These are phyloP conservation scores for Sechiopsis laciniata DNA, from an alignment of 306 rosid genomes.

Conservation along the genomic window DNA sequence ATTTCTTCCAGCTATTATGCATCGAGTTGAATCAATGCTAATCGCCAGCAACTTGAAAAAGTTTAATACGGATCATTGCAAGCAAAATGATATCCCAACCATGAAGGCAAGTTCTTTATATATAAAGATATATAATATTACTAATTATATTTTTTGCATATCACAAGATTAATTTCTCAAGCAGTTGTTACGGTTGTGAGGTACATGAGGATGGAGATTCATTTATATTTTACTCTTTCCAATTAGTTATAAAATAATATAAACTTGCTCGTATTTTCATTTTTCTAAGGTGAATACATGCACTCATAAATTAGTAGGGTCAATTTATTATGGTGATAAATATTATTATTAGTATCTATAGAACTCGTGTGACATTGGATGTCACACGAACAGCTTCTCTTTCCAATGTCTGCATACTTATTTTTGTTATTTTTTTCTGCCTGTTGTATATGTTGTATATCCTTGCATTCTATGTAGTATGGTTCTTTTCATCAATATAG, in stretches of 20 bases:
- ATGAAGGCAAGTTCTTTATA: conserved; percentile 39
- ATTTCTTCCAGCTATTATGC: conserved; percentile 72
- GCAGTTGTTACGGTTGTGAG: conserved; percentile 2
- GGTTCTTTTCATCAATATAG: background rate
- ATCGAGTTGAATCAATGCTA: conserved; percentile 60
- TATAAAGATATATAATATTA: background rate
- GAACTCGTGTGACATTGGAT: background rate
- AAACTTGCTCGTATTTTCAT: too few relatives aligned
- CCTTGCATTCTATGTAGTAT: background rate
- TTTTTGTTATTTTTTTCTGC: background rate
- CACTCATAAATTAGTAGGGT: background rate
- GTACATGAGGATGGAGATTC: background rate
- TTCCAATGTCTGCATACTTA: background rate
- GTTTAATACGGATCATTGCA: conserved; percentile 51
- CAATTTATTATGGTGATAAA: background rate
- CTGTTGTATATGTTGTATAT: background rate
- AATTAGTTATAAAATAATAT: background rate
- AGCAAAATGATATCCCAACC: conserved; percentile 46
- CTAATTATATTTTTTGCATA: background rate
- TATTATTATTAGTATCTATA: background rate
- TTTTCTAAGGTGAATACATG: conserved; percentile 3
- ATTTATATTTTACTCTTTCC: conserved; percentile 1
- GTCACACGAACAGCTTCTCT: conserved; percentile 3
- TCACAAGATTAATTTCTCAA: background rate
- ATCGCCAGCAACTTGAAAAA: conserved; percentile 52